These are phyloP conservation scores for Metschnikowia aberdeeniae DNA, from an alignment of 805 yeast genomes.

Conservation along the genomic window DNA sequence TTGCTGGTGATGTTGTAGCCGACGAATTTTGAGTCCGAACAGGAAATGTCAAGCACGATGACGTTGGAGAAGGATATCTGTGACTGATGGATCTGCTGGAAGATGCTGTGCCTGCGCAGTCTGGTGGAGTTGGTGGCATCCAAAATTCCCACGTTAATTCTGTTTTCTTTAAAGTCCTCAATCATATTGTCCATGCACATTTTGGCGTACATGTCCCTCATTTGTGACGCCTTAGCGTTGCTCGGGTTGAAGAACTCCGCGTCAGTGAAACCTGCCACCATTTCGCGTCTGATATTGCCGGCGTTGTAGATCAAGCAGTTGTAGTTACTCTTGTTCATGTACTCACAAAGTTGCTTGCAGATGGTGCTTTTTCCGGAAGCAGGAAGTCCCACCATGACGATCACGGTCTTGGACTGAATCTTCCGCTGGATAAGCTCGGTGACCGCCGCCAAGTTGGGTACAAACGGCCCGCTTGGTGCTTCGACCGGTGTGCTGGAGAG, in stretches of 20 bases:
- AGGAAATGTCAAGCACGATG: slow-evolving; percentile 55
- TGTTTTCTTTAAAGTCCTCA: slow-evolving; percentile 23
- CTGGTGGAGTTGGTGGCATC: slow-evolving; percentile 43
- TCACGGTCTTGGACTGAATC: slow-evolving; percentile 19
- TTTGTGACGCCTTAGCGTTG: slow-evolving; percentile 26
- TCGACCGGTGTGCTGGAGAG: slow-evolving; percentile 19
- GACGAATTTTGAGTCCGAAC: slow-evolving; percentile 48
- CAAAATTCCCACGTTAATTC: slow-evolving; percentile 34
- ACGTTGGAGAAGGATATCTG: slow-evolving; percentile 33
- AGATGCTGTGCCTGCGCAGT: slow-evolving; percentile 30
- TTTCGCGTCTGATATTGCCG: slow-evolving; percentile 46
- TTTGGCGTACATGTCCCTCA: slow-evolving; percentile 35
- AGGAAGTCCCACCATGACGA: slow-evolving; percentile 39
- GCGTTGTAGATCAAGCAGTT: slow-evolving; percentile 38
- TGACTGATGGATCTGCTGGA: slow-evolving; percentile 20
- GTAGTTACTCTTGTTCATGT: slow-evolving; percentile 10
- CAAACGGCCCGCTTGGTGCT: slow-evolving; percentile 4
- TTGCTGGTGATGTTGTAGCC: slow-evolving; percentile 62
- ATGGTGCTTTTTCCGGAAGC: slow-evolving; percentile 41
- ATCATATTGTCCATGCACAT: slow-evolving; percentile 31
- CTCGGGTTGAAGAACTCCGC: slow-evolving; percentile 38
- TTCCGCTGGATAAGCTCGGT: slow-evolving; percentile 13
- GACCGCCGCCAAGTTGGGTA: slow-evolving; percentile 11
- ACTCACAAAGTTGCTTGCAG: slow-evolving; percentile 29
- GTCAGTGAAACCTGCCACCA: slow-evolving; percentile 22